Conservation (phyloP, 805 yeast species). For the Hermanozyma aechmeae region DNA sequence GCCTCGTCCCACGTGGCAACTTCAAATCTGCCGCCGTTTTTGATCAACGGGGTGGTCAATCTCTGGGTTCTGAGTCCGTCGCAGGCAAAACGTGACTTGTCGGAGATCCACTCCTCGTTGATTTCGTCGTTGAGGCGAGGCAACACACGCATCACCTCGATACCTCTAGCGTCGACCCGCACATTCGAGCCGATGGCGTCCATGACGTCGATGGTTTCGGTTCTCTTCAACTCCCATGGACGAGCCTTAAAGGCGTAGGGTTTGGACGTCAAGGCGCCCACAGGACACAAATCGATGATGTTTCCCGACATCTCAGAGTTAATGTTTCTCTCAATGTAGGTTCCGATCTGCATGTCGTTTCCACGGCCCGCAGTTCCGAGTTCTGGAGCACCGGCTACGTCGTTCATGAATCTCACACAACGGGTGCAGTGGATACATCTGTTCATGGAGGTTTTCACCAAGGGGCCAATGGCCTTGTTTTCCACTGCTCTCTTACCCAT, state of each 20-base stretch:
- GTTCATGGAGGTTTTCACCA: slow-evolving; percentile 85
- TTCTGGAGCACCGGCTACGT: slow-evolving; percentile 89
- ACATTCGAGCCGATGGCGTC: slow-evolving; percentile 79
- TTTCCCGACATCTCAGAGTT: slow-evolving; percentile 82
- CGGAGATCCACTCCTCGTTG: slow-evolving; percentile 88
- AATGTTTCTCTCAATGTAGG: slow-evolving; percentile 76
- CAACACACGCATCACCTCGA: slow-evolving; percentile 77
- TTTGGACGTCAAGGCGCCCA: slow-evolving; percentile 83
- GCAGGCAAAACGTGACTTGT: slow-evolving; percentile 76
- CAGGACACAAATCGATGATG: slow-evolving; percentile 83
- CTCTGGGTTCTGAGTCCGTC: slow-evolving; percentile 85
- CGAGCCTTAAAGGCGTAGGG: slow-evolving; percentile 90
- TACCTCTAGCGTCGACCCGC: slow-evolving; percentile 80
- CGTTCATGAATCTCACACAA: slow-evolving; percentile 83
- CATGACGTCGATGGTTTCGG: slow-evolving; percentile 76
- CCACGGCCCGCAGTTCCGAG: slow-evolving; percentile 87
- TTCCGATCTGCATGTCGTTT: slow-evolving; percentile 86
- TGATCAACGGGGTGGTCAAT: slow-evolving; percentile 70
- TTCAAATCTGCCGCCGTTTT: slow-evolving; percentile 59
- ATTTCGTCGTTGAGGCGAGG: slow-evolving; percentile 82
- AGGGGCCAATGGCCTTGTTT: slow-evolving; percentile 84
- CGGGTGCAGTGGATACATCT: slow-evolving; percentile 90
- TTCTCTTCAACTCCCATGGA: slow-evolving; percentile 88
- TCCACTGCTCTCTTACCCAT: slow-evolving; percentile 85
- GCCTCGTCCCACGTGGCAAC: slow-evolving; percentile 87